These are phyloP conservation scores for Lunularia cruciata DNA, from an alignment of 225 moss, liverwort and hornwort species.

Conservation along the genomic window DNA sequence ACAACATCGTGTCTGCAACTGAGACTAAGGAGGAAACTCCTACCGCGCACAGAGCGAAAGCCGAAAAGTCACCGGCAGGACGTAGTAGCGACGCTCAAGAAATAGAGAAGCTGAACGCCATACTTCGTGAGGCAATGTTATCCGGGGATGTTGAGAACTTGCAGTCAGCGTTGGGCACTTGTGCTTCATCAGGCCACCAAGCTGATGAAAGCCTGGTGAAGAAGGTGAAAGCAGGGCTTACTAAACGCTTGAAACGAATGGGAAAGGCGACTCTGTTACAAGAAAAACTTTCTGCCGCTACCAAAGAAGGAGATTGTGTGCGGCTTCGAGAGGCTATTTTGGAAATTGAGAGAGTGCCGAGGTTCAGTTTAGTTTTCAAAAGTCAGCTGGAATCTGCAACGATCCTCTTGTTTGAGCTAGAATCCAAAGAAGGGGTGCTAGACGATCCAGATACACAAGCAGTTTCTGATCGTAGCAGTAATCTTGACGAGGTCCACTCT, in stretches of 20 bases:
- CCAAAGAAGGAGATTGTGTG: neutral
- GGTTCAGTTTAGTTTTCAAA: constrained; percentile 8
- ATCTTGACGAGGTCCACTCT: constrained; percentile 7
- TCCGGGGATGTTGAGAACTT: constrained; percentile 18
- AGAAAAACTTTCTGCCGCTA: constrained; percentile 14
- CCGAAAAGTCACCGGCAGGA: neutral
- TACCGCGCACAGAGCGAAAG: neutral
- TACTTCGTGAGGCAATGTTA: constrained; percentile 15
- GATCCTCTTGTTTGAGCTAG: constrained; percentile 2
- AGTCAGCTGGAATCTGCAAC: constrained; percentile 8
- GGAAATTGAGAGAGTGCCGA: constrained; percentile 13
- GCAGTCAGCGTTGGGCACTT: constrained; percentile 14
- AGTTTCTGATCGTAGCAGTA: constrained; percentile 1
- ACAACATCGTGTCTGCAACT: neutral
- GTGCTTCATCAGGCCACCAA: constrained; percentile 2
- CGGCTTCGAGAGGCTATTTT: constrained; percentile 8
- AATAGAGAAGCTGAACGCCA: constrained; percentile 7
- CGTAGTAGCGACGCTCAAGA: neutral
- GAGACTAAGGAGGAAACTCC: neutral
- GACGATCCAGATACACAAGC: neutral
- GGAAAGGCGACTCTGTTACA: constrained; percentile 11
- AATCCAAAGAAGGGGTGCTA: neutral
- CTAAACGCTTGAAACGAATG: constrained; percentile 21
- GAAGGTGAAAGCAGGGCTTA: constrained; percentile 18
- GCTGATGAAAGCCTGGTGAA: constrained; percentile 21